Evolutionary conservation across 306 rosid species (phyloP), one percentile per base, ranked within the genome.

Genomic region (Rosa persica): DNA sequence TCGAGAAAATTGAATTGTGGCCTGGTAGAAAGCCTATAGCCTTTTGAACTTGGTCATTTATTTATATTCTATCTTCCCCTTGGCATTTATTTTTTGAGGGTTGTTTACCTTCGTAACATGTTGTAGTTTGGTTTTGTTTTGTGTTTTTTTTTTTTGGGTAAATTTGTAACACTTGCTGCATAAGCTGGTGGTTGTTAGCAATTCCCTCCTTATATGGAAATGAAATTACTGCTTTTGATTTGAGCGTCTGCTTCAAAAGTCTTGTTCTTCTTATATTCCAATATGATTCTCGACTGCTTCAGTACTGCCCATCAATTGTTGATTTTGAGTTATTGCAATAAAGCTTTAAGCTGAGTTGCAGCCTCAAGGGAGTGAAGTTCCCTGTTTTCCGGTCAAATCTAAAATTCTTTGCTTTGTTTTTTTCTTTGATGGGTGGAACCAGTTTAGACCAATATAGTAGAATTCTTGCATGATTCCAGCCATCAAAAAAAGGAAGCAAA

Each of bases 1-100:
- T 95, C 4, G 79, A 84, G 64, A 89, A 85, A 89, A 91, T 95
- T 61, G 96, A 92, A 84, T 87, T 93, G 52, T 95, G 98, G 98
- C 96, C 98, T 0, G 68, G 62, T 30, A 88, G 91, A 83, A 83
- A 87, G 22, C 85, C 84, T 8, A 78, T 94, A 67, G 84, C 82
- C 2, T 85, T 89, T 76, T 89, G 81, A 86, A 48, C 65, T 67
- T 77, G 10, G 17, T 72, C 27, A 34, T 44, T 73, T 12, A 46
- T 30, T 51, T 70, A 22, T 8, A 12, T n/a, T 8, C 47, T 25
- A 25, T 38, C 22, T 61, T 52, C 13, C 27, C 54, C 17, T n/a
- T 10, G 22, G 10, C 44, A 15, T 58, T 20, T 46, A 5, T 20
- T 44, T 12, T 20, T 12, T 23, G 5, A 9, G 3, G 43, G 11